Conservation (phyloP, 768 basidiomycete genomes). For the Lactarius quietus region DNA sequence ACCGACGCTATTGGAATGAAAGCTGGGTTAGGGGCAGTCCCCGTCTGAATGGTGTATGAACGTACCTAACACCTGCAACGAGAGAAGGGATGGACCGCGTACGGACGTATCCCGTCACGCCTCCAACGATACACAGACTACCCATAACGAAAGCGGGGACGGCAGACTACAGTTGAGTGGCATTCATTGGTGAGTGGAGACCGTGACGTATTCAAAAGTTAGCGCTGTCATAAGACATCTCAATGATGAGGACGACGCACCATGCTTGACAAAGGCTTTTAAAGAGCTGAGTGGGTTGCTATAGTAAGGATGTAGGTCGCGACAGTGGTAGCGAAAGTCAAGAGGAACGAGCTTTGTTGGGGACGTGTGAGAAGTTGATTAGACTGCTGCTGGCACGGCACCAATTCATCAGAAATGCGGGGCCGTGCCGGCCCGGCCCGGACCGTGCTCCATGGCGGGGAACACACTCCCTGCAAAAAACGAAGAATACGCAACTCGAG, state of each 20-base stretch:
- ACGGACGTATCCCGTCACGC: conserved; percentile 64
- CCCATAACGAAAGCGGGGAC: conserved; percentile 80
- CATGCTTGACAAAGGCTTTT: neutral
- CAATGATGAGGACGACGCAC: neutral
- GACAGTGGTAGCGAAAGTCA: neutral
- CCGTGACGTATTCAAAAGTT: too few relatives aligned
- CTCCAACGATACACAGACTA: conserved; percentile 70
- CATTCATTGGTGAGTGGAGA: too few relatives aligned
- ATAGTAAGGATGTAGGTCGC: neutral
- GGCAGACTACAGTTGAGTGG: conserved; percentile 52
- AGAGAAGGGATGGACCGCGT: conserved; percentile 79
- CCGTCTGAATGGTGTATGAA: neutral
- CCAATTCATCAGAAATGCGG: neutral
- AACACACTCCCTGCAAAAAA: conserved; percentile 54
- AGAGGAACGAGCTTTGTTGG: neutral
- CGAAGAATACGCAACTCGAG: conserved; percentile 62
- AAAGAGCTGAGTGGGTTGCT: neutral
- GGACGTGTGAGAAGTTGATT: conserved; percentile 13
- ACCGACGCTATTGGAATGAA: conserved; percentile 54
- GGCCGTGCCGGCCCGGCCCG: neutral
- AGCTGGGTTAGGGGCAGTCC: neutral
- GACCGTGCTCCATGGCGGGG: conserved; percentile 1
- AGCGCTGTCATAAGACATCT: neutral
- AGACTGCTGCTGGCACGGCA: neutral
- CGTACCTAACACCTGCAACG: conserved; percentile 76